Conservation (phyloP, 2,329 filamentous ascomycete genomes). For the Alternaria incomplexa region DNA sequence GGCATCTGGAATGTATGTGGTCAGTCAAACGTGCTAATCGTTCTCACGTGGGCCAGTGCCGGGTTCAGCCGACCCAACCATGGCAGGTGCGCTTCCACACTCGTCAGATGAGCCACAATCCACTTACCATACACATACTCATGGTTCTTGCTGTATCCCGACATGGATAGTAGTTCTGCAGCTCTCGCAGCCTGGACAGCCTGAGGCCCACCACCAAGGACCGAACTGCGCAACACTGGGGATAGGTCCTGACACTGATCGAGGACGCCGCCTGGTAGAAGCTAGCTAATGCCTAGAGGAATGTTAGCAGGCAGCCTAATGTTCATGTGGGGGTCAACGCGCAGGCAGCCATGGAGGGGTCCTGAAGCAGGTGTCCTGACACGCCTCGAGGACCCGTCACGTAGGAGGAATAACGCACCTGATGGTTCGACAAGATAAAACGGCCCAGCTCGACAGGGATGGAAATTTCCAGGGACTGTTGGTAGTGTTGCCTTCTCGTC, state of each 20-base stretch:
- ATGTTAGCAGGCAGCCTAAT: constrained; percentile 38
- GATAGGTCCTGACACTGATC: constrained; percentile 34
- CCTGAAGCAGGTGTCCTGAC: constrained; percentile 21
- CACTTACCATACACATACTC: constrained; percentile 82
- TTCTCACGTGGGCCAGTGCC: constrained; percentile 46
- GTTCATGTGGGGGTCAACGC: constrained; percentile 23
- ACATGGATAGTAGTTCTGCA: constrained; percentile 71
- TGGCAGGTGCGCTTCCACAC: constrained; percentile 43
- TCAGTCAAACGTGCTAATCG: constrained; percentile 51
- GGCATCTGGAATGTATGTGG: constrained; percentile 59
- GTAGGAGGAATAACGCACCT: constrained; percentile 38
- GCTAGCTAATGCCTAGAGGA: constrained; percentile 33
- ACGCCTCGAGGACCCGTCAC: constrained; percentile 14
- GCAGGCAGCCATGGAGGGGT: constrained; percentile 37
- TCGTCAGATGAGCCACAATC: constrained; percentile 50
- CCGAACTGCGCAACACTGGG: constrained; percentile 40
- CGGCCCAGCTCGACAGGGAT: constrained; percentile 47
- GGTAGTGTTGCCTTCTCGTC: constrained; percentile 13
- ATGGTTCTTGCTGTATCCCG: constrained; percentile 79
- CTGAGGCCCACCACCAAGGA: constrained; percentile 59
- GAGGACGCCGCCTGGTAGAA: constrained; percentile 38
- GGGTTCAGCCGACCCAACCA: constrained; percentile 44
- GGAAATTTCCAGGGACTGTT: constrained; percentile 16
- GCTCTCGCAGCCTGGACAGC: constrained; percentile 43
- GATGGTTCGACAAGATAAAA: constrained; percentile 42